These are phyloP conservation scores for Ogataea pilisensis DNA, from an alignment of 805 yeast species.

Conservation along the genomic window DNA sequence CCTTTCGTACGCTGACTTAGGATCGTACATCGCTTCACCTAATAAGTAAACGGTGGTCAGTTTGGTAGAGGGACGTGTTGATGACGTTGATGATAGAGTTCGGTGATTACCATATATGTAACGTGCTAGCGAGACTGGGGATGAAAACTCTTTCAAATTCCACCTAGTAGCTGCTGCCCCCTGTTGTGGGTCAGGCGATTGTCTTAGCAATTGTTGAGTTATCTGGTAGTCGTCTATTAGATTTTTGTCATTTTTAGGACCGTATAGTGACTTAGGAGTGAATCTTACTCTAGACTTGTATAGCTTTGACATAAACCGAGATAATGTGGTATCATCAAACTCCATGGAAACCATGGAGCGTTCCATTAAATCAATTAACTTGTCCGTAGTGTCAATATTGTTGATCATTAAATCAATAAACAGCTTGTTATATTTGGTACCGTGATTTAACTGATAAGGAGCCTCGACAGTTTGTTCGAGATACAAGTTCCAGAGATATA, in stretches of 20 bases:
- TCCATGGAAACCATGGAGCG: constrained; percentile 4
- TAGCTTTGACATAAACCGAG: constrained; percentile 23
- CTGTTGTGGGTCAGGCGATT: neutral
- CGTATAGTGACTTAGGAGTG: constrained; percentile 4
- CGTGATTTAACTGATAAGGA: neutral
- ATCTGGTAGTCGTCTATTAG: constrained; percentile 13
- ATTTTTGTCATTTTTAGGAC: constrained; percentile 9
- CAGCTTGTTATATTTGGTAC: neutral
- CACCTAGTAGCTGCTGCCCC: neutral
- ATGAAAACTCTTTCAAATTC: neutral
- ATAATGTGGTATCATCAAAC: constrained; percentile 25
- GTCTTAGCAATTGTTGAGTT: constrained; percentile 1
- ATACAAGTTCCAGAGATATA: constrained; percentile 18
- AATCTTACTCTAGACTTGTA: constrained; percentile 22
- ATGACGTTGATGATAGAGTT: neutral
- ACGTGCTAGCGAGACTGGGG: constrained; percentile 24
- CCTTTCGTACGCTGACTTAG: constrained; percentile 26
- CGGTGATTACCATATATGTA: constrained; percentile 10
- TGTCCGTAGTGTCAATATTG: constrained; percentile 10
- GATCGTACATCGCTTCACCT: constrained; percentile 34
- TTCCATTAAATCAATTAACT: constrained; percentile 13
- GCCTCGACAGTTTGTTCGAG: neutral
- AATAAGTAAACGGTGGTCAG: constrained; percentile 23
- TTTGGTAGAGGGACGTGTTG: constrained; percentile 12
- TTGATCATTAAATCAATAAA: constrained; percentile 21